Conservation (phyloP, 768 basidiomycete genomes). For the Suillus subluteus region DNA sequence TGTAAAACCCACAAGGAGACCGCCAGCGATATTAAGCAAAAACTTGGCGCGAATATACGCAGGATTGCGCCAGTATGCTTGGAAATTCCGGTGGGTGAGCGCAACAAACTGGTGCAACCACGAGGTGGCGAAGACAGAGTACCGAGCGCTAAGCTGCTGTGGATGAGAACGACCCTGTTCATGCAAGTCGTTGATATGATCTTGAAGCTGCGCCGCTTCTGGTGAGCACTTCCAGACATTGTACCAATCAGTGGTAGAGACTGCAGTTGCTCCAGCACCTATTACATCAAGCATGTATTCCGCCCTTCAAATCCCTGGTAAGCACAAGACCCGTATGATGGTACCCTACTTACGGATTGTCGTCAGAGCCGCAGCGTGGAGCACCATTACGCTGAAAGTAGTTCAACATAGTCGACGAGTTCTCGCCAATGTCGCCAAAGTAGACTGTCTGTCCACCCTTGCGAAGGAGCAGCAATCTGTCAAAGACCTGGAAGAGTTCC, state of each 20-base stretch:
- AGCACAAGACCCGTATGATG: slow-evolving; percentile 50
- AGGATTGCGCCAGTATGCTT: slow-evolving; percentile 58
- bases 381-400: slow-evolving; percentile 80
- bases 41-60: slow-evolving; percentile 65
- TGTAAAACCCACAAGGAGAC: slow-evolving; percentile 65
- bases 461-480: slow-evolving; percentile 73
- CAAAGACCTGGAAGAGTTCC: slow-evolving; percentile 81
- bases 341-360: slow-evolving; percentile 57
- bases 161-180: slow-evolving; percentile 47
- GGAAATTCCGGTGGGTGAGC: slow-evolving; percentile 47
- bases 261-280: slow-evolving; percentile 72
- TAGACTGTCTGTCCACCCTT: slow-evolving; percentile 78
- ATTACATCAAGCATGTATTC: slow-evolving; percentile 76
- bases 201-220: slow-evolving; percentile 40
- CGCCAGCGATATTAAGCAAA: slow-evolving; percentile 53
- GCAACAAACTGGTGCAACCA: slow-evolving; percentile 53
- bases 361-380: slow-evolving; percentile 57
- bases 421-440: slow-evolving; percentile 68
- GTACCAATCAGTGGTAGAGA: slow-evolving; percentile 60
- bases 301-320: slow-evolving; percentile 43
- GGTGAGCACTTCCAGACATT: slow-evolving; percentile 58
- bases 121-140: slow-evolving; percentile 53
- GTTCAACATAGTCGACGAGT: slow-evolving; percentile 62
- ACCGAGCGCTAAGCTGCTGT: slow-evolving; percentile 37
- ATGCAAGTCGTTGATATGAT: slow-evolving; percentile 51